Conservation (phyloP, 306 rosid species). For the Acacia melanoxylon region DNA sequence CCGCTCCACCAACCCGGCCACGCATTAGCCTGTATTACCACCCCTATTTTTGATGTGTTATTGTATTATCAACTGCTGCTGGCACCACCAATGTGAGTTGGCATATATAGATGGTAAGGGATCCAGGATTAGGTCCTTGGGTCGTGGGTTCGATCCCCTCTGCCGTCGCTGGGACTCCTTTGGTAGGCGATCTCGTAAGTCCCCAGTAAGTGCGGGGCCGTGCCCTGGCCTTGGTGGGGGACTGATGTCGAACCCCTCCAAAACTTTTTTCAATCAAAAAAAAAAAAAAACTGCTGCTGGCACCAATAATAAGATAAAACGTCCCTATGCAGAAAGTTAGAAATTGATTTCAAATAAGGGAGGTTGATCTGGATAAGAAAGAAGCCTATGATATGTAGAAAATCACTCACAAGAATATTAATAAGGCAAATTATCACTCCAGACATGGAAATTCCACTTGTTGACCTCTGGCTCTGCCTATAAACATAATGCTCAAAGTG, state of each 20-base stretch:
- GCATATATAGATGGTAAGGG: no score
- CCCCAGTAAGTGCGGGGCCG: no score
- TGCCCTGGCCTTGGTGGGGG: no score
- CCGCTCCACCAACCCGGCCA: no score
- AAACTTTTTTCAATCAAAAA: no score
- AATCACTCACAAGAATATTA: neutral
- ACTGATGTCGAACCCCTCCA: no score
- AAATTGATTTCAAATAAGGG: neutral
- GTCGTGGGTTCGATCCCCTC: no score
- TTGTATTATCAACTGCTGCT: neutral
- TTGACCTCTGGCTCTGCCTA: conserved; percentile 1
- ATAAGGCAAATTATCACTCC: neutral
- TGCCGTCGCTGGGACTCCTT: no score
- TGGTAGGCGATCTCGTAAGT: no score
- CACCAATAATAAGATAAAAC: neutral
- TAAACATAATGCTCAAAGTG: neutral
- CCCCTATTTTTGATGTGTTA: neutral
- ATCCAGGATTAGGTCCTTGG: no score
- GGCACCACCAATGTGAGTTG: no score
- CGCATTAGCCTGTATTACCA: neutral
- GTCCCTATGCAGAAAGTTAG: neutral
- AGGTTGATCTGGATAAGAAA: conserved; percentile 8
- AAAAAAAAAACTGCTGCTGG: conserved; percentile 3
- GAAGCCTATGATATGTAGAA: neutral
- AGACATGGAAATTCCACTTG: neutral